Percentiles rank a stretch among this genome's conserved stretches.
phyloP scores from a whole-genome alignment of 164 flowering plant genomes.

The Tinospora cordifolia region DNA sequence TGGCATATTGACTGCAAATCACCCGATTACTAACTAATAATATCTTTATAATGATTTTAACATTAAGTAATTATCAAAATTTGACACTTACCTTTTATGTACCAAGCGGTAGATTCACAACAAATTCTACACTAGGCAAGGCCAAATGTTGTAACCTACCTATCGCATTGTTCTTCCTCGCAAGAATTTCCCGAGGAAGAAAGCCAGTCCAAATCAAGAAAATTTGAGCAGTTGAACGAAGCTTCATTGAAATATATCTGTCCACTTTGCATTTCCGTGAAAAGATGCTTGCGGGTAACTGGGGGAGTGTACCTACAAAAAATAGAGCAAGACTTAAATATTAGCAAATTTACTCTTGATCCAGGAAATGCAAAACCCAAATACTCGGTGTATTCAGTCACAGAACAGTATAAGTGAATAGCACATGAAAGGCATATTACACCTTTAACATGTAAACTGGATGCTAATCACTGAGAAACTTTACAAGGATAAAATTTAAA shows the following conservation, averaged over 20 bases:
- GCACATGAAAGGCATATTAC: too few relatives aligned
- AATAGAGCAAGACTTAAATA: background rate
- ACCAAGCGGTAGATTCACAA: background rate
- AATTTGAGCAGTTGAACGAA: slow-evolving; percentile 56
- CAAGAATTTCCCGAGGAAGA: slow-evolving; percentile 94
- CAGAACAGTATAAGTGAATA: too few relatives aligned
- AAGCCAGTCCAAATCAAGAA: slow-evolving; percentile 76
- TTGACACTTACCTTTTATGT: background rate
- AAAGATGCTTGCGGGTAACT: slow-evolving; percentile 39
- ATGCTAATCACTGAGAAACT: background rate
- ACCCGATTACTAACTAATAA: background rate
- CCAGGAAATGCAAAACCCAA: too few relatives aligned
- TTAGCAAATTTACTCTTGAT: background rate
- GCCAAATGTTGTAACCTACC: slow-evolving; percentile 33
- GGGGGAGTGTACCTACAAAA: slow-evolving; percentile 53
- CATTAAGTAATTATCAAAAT: background rate
- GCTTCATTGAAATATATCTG: slow-evolving; percentile 35
- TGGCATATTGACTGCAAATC: background rate
- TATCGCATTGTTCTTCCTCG: slow-evolving; percentile 71
- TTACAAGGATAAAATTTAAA: background rate
- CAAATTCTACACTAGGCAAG: background rate
- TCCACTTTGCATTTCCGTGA: slow-evolving; percentile 36
- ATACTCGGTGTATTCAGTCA: too few relatives aligned
- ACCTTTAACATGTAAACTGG: too few relatives aligned
- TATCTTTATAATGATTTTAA: background rate